Base-by-base conservation (phyloP, 129 eudicot genomes). In the Oenanthe sinensis region DNA sequence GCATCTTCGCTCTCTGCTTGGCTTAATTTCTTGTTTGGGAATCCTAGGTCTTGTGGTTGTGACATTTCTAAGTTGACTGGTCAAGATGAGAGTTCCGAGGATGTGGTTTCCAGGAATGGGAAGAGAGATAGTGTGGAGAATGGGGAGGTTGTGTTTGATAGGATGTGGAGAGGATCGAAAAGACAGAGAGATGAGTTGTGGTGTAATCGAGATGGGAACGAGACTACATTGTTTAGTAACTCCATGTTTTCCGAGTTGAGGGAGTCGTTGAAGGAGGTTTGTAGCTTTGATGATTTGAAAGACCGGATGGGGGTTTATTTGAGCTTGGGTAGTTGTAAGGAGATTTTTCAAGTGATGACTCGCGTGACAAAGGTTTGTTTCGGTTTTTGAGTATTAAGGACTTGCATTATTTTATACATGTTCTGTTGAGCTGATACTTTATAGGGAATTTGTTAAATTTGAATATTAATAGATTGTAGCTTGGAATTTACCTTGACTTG, bases 251-350 rank as follows among this genome's bases (percentile, higher is more conserved):
- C 84, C 0, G 77, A 70, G 3, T 82, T 95, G 84, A 69, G 82
- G 83, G 74, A 48, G 74, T 95, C 99, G 1, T 80, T 95, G 87
- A 81, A 47, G 79, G 92, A 95, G 30, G 84, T 95, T 55, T 95
- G 97, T 79, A 92, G 98, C 49, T 87, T 95, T 40, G 97, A 95
- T 72, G 99, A 95, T 85, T 80, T 95, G 88, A 88, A 87, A 81
- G 90, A 86, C 82, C 84, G 99, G 74, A 88, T 95, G 99, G 79
- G 91, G 69, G 86, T 77, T 79, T 92, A 90, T 82, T 72, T 95
- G 91, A 95, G 85, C 65, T 89, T 88, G 45, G 86, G 74, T 39
- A 62, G 79, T 43, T 92, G 97, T 76, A 84, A 84, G 69, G 94
- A 92, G 84, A 86, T 95, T 78, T 86, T 92, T 37, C 83, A 82